A percentile compares a stretch with the other conserved stretches of the same genome.
Conservation (phyloP, 1,284 basidiomycete species). For the Leucoagaricus sp. region DNA sequence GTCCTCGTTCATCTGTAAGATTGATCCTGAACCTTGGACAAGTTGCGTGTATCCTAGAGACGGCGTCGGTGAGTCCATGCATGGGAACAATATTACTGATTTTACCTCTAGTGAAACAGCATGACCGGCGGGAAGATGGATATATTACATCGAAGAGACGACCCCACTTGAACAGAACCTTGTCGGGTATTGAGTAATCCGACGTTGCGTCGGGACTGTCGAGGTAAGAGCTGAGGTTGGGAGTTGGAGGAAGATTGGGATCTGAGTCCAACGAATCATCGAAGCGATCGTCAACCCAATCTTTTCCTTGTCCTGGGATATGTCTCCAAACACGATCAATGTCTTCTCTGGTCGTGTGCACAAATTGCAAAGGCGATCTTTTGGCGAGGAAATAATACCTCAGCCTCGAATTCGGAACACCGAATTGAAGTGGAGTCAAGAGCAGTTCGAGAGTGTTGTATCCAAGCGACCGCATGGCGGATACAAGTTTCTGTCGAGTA, state of each 20-base stretch:
- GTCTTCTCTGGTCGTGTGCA: conserved; percentile 18
- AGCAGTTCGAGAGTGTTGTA: conserved; percentile 65
- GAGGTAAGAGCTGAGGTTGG: conserved; percentile 49
- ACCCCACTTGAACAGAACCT: conserved; percentile 73
- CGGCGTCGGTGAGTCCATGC: background rate
- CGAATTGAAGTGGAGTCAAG: conserved; percentile 73
- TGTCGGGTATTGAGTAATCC: conserved; percentile 50
- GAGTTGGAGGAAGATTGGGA: conserved; percentile 16
- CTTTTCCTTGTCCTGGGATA: conserved; percentile 48
- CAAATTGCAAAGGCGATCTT: conserved; percentile 38
- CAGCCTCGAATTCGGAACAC: conserved; percentile 76
- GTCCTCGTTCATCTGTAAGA: conserved; percentile 67
- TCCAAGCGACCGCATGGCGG: conserved; percentile 48
- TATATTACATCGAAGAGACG: conserved; percentile 75
- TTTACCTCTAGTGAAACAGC: conserved; percentile 78
- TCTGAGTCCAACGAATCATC: conserved; percentile 25
- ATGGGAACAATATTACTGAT: background rate
- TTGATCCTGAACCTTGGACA: conserved; percentile 74
- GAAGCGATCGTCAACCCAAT: conserved; percentile 41
- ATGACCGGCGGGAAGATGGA: conserved; percentile 60
- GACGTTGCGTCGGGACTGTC: conserved; percentile 33
- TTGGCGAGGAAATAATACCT: conserved; percentile 80
- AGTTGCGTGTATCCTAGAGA: conserved; percentile 68
- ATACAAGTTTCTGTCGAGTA: conserved; percentile 55
- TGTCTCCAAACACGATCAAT: conserved; percentile 42